Evolutionary conservation across 768 basidiomycete species (phyloP).

Genomic region (Kwoniella botswanensis): DNA sequence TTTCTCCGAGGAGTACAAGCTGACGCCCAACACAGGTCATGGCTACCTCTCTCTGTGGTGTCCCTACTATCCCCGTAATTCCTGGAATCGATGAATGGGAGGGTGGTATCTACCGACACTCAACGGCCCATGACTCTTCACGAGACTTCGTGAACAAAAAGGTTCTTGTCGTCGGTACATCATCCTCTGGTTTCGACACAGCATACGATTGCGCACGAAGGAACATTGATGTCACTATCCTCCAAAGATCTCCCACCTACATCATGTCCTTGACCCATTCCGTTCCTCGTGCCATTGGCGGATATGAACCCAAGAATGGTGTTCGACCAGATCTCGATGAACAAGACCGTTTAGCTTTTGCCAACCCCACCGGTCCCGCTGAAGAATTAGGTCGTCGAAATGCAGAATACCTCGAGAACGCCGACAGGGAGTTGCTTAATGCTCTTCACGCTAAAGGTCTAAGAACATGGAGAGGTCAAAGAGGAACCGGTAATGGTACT

Average conservation of each 20-base stretch:
- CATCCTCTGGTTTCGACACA: slow-evolving; percentile 64
- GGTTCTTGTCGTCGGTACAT: slow-evolving; percentile 71
- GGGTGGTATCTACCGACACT: no score
- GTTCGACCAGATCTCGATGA: slow-evolving; percentile 27
- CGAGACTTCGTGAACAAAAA: slow-evolving; percentile 67
- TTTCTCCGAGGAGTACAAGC: no score
- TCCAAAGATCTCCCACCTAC: slow-evolving; percentile 68
- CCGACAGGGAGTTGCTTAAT: slow-evolving; percentile 15
- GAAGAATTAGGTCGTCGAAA: slow-evolving; percentile 24
- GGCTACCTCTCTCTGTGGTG: slow-evolving; percentile 26
- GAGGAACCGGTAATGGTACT: slow-evolving; percentile 18
- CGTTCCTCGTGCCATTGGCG: slow-evolving; percentile 41
- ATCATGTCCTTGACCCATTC: slow-evolving; percentile 63
- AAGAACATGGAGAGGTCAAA: slow-evolving; percentile 32
- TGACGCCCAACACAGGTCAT: no score
- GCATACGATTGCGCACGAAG: slow-evolving; percentile 62
- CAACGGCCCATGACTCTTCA: slow-evolving; percentile 65
- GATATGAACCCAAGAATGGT: slow-evolving; percentile 20
- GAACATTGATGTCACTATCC: slow-evolving; percentile 62
- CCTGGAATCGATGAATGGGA: no score
- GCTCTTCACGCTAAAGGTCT: slow-evolving; percentile 27
- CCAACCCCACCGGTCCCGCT: slow-evolving; percentile 26
- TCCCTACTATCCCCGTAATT: slow-evolving; percentile 12
- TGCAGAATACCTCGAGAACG: slow-evolving; percentile 4
- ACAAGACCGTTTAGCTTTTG: slow-evolving; percentile 13